These are phyloP conservation scores for Pyrus hybrid DNA, from an alignment of 331 rosid genomes.

Conservation along the genomic window DNA sequence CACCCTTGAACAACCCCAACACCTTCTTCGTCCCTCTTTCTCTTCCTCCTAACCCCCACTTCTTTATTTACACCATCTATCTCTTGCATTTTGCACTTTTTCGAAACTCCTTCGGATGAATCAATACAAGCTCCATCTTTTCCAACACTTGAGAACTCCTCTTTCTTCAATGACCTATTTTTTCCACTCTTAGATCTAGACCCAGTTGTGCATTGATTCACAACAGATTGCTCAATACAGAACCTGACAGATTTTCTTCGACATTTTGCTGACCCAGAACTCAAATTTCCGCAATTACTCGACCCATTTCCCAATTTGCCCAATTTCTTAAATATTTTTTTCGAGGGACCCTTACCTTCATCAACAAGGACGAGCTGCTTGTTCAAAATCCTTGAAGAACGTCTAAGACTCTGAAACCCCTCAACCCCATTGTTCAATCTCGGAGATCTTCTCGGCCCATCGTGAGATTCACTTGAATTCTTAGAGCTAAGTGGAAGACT, in stretches of 20 bases:
- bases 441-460: constrained; percentile 22
- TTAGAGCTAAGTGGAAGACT: not conserved
- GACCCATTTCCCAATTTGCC: not conserved
- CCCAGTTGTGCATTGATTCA: not conserved
- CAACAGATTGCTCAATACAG: not conserved
- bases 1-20: constrained; percentile 35
- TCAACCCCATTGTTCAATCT: constrained; percentile 13
- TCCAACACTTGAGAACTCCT: not conserved
- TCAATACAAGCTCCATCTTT: constrained; percentile 3
- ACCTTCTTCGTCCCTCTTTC: constrained; percentile 37
- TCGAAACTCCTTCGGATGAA: not conserved
- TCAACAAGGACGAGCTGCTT: not conserved
- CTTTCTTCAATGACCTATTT: not conserved
- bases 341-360: not conserved
- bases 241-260: constrained; percentile 12
- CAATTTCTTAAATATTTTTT: not conserved
- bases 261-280: constrained; percentile 6
- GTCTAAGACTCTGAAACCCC: constrained; percentile 20
- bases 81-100: not conserved
- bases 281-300: not conserved
- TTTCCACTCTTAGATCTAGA: not conserved
- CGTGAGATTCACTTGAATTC: not conserved
- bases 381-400: constrained; percentile 37
- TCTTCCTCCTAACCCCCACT: constrained; percentile 22
- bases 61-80: constrained; percentile 5